Evolutionary conservation across 495 filamentous ascomycete species (phyloP), one percentile per base, ranked within the genome.

Genomic region (Astrothelium macrocarpum): DNA sequence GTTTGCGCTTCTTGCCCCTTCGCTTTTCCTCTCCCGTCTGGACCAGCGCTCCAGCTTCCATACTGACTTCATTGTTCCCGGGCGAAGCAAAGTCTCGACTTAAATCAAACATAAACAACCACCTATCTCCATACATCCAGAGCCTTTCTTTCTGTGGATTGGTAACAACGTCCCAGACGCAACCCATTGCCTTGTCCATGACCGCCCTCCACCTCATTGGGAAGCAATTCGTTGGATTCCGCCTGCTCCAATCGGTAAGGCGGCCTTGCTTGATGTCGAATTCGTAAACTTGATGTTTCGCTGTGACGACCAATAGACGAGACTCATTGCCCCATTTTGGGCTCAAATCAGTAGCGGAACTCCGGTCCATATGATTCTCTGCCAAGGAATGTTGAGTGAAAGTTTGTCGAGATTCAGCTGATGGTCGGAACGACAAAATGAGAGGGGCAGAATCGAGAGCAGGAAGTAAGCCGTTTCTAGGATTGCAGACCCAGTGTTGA

Each of bases 101-200:
- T 4, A 96, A 71, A 73, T 97, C 90, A 64, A 97, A 83, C 92
- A 97, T 97, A 81, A 88, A 96, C 61, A 99, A 71, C 83, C 91
- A 97, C 0, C 82, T 84, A 9, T 80, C 79, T 12, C 91, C 92
- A 72, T 93, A 96, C 9, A 97, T 73, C 91, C 94, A 97, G 1
- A 93, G 74, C 4, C 91, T 81, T 61, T 87, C 78, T 16, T 77
- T 78, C 18, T 69, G 67, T 56, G 25, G 49, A 26, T 29, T 29
- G 1, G 74, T 70, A 28, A 75, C 77, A 1, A 87, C 75, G 71
- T 96, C 90, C 92, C 95, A 99, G 25, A 96, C 71, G 53, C 86
- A 85, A 20, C 92, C 91, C 77, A 90, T 90, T 23, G 87, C 86
- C 45, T 87, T 80, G 72, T 96, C 90, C 59, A 85, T 81, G 31